A percentile compares a stretch with the other conserved stretches of the same genome.
Conservation (phyloP, 1,284 basidiomycete genomes). For the Fomes fomentarius region DNA sequence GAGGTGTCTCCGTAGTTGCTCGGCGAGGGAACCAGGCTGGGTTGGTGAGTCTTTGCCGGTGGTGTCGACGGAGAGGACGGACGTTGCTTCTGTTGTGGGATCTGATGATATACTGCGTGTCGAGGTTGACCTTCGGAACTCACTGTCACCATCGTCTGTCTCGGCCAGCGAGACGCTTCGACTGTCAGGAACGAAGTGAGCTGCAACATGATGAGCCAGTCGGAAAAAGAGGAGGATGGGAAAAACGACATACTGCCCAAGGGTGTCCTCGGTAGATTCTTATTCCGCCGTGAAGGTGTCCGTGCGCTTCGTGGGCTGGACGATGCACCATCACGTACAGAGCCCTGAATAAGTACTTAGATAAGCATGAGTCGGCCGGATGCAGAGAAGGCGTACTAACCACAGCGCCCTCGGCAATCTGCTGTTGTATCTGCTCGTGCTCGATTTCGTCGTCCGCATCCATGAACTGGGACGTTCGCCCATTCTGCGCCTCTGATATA, state of each 20-base stretch:
- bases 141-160: slow-evolving; percentile 41
- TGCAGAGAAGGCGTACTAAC: slow-evolving; percentile 41
- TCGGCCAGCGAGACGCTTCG: slow-evolving; percentile 22
- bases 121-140: slow-evolving; percentile 47
- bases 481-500: slow-evolving; percentile 50
- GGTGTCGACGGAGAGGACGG: slow-evolving; percentile 39
- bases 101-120: slow-evolving; percentile 51
- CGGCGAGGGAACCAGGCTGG: slow-evolving; percentile 53
- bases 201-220: not conserved
- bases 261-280: slow-evolving; percentile 35
- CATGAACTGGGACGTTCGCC: slow-evolving; percentile 82
- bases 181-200: slow-evolving; percentile 21
- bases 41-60: slow-evolving; percentile 33
- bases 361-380: not conserved
- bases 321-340: slow-evolving; percentile 53
- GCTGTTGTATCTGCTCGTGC: slow-evolving; percentile 82
- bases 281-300: slow-evolving; percentile 59
- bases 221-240: slow-evolving; percentile 18
- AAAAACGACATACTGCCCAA: slow-evolving; percentile 30
- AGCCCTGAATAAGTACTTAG: slow-evolving; percentile 44
- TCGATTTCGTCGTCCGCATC: slow-evolving; percentile 90
- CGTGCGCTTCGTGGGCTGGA: slow-evolving; percentile 69
- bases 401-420: slow-evolving; percentile 75
- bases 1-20: slow-evolving; percentile 62
- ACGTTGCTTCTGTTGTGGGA: slow-evolving; percentile 53